phyloP scores from a whole-genome alignment of 2,329 filamentous ascomycete genomes.

The Simplicillium aogashimaense region DNA sequence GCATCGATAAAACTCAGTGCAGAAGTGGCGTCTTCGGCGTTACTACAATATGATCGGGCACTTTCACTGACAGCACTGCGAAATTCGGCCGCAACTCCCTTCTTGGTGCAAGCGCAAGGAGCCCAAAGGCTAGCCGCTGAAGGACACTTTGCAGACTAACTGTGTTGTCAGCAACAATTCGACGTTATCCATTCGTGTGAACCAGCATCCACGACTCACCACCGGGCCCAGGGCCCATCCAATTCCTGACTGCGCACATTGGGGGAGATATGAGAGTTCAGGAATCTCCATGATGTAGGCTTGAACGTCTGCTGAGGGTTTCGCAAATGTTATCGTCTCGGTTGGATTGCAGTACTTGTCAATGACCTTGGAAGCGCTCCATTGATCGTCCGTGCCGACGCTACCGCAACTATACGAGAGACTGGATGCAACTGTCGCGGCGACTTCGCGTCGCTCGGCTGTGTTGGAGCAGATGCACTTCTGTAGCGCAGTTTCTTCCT shows the following conservation, averaged over 20 bases:
- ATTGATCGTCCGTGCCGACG: slow-evolving; percentile 31
- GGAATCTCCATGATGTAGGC: slow-evolving; percentile 34
- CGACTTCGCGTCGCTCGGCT: slow-evolving; percentile 17
- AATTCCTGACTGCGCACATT: slow-evolving; percentile 18
- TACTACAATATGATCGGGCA: slow-evolving; percentile 28
- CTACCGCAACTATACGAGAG: slow-evolving; percentile 29
- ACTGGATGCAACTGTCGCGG: slow-evolving; percentile 18
- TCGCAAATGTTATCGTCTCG: slow-evolving; percentile 20
- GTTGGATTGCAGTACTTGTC: slow-evolving; percentile 33
- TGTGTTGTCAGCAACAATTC: not conserved
- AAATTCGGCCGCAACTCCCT: slow-evolving; percentile 22
- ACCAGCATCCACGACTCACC: not conserved
- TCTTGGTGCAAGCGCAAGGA: slow-evolving; percentile 35
- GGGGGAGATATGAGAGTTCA: slow-evolving; percentile 9
- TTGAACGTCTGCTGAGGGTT: slow-evolving; percentile 20
- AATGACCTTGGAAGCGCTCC: slow-evolving; percentile 28
- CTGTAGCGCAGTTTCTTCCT: slow-evolving; percentile 29
- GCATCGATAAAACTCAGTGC: slow-evolving; percentile 34
- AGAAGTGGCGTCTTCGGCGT: slow-evolving; percentile 27
- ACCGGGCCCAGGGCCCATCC: slow-evolving; percentile 19
- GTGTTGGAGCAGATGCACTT: slow-evolving; percentile 37
- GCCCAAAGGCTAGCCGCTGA: slow-evolving; percentile 25
- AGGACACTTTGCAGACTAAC: slow-evolving; percentile 17
- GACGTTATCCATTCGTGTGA: too few species aligned
- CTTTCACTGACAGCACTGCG: slow-evolving; percentile 27